Evolutionary conservation across 1,284 basidiomycete genomes (phyloP), one percentile per base, ranked within the genome.

Genomic region (Microbotryum silenes-acaulis): DNA sequence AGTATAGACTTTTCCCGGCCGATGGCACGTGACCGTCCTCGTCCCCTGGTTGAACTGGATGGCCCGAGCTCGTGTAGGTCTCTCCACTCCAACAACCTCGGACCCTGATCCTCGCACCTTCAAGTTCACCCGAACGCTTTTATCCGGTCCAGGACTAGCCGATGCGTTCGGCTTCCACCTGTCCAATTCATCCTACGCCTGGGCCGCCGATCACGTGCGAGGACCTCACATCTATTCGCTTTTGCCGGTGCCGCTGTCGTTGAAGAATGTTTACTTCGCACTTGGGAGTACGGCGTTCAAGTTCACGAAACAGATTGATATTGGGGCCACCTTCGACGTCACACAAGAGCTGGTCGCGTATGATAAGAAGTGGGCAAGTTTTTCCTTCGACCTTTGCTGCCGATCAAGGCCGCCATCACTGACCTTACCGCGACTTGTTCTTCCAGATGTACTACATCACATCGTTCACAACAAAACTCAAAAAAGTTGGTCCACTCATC

Each of bases 351-450:
- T 67, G 6, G 48, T 63, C 44, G 66, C 61, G 6, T 61, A 63
- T 59, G 66, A 67, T 56, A 54, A 57, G 46, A 67, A 67, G 51
- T 67, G 66, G 63, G 50, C 55, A 2, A 16, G 51, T n/a, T 6
- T 9, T 6, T 18, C 8, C 25, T 37, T 44, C 37, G 8, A n/a
- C 25, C 25, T 27, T 51, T 20, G 10, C 18, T n/a, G 31, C 9
- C 31, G 31, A 1, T 23, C 50, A 18, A 27, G 10, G 20, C 51
- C 16, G 29, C 51, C 4, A 6, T 16, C 12, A 6, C 27, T 7
- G 10, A 21, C 8, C 29, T 3, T 51, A 3, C 37, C 31, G 18
- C 23, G 10, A 18, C 23, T 6, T 54, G 7, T 25, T 14, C 29
- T 37, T 45, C 3, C 49, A 56, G 37, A 47, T 67, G 14, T 67